A percentile compares a stretch with the other conserved stretches of the same genome.
Conservation (phyloP, 2,329 filamentous ascomycete species). For the Exserohilum rostratum region DNA sequence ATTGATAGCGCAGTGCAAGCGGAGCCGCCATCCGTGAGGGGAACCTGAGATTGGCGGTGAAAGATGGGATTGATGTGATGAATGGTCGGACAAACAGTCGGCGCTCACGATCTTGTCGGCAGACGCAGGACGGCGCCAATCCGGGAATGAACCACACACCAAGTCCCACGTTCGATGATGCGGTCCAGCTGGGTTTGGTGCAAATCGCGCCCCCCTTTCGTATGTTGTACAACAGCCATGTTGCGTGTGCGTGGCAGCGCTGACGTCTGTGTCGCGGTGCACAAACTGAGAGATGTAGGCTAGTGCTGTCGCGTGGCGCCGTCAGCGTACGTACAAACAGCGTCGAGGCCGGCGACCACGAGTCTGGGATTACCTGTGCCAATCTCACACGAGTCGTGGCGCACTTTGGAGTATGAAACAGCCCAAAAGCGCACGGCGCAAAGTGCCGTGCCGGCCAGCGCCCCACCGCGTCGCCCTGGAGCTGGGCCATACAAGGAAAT, state of each 20-base stretch:
- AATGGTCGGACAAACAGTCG: conserved; percentile 19
- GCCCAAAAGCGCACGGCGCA: conserved; percentile 6
- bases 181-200: conserved; percentile 3
- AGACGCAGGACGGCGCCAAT: conserved; percentile 15
- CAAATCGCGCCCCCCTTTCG: conserved; percentile 3
- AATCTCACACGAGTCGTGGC: conserved; percentile 18
- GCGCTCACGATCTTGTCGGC: conserved; percentile 18
- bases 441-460: conserved; percentile 6
- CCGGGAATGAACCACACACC: conserved; percentile 10
- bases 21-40: conserved; percentile 7
- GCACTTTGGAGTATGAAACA: conserved; percentile 9
- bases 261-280: conserved; percentile 16
- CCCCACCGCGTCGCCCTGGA: conserved; percentile 7
- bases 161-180: conserved; percentile 18
- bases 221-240: conserved; percentile 16
- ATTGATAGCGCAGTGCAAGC: neutral
- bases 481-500: neutral
- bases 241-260: conserved; percentile 16
- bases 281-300: conserved; percentile 17
- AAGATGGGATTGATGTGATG: conserved; percentile 7
- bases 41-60: conserved; percentile 11
- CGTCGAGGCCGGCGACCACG: conserved; percentile 13
- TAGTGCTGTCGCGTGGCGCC: conserved; percentile 19
- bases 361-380: conserved; percentile 14
- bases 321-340: conserved; percentile 10